phyloP scores from a whole-genome alignment of 306 rosid genomes.

The Pueraria montana region DNA sequence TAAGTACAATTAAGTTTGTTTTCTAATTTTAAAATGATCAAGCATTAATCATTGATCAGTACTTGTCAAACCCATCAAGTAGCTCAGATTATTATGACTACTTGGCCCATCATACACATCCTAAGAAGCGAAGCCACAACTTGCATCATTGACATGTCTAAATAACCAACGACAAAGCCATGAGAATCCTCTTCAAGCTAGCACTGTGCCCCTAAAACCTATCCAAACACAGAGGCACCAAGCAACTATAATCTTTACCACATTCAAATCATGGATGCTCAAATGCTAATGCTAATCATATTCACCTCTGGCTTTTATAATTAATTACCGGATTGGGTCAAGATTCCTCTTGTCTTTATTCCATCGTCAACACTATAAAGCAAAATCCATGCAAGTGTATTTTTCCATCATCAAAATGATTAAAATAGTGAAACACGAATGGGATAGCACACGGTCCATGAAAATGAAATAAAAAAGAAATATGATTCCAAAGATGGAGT shows the following conservation, averaged over 20 bases:
- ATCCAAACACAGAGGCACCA: neutral
- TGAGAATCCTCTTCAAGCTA: neutral
- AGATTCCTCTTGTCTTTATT: neutral
- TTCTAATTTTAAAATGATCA: neutral
- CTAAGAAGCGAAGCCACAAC: neutral
- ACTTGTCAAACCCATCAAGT: neutral
- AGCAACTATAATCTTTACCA: neutral
- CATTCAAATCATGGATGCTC: neutral
- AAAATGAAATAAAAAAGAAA: neutral
- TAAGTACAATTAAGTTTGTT: neutral
- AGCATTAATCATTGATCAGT: neutral
- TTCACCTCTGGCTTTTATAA: neutral
- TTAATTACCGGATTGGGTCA: neutral
- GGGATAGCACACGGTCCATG: neutral
- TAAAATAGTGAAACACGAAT: neutral
- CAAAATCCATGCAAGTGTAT: neutral
- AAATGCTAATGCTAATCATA: neutral
- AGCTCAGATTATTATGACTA: too few relatives aligned
- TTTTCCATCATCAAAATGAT: neutral
- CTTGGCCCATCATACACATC: neutral
- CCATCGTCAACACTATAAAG: constrained; percentile 1
- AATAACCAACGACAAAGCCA: neutral
- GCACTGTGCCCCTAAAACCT: neutral
- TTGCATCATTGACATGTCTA: neutral
- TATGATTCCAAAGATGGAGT: neutral